A percentile compares a stretch with the other conserved stretches of the same genome.
Evolutionary conservation across 371 early-diverging fungal genomes (phyloP).

Genomic region (Fennellomyces sp.): DNA sequence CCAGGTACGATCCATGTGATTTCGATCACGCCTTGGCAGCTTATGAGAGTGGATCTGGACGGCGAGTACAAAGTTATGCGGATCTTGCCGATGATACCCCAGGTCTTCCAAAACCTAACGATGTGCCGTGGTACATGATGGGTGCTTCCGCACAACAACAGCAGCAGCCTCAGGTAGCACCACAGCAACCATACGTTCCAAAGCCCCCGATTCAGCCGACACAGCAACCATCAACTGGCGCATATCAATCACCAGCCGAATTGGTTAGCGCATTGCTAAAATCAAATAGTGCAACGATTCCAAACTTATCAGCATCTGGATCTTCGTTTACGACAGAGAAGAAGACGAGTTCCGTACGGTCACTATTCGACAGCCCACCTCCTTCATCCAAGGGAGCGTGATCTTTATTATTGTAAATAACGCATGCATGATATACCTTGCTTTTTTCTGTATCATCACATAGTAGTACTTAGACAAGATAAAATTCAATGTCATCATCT

Average conservation of each 20-base stretch:
- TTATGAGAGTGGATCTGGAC: slow-evolving; percentile 21
- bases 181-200: not conserved
- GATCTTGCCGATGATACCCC: slow-evolving; percentile 14
- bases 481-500: too few relatives aligned
- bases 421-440: not conserved
- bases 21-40: slow-evolving; percentile 24
- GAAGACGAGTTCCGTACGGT: not conserved
- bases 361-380: not conserved
- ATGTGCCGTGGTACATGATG: not conserved
- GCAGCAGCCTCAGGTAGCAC: not conserved
- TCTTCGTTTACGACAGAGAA: not conserved
- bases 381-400: not conserved
- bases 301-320: slow-evolving; percentile 3
- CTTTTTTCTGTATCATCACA: too few relatives aligned
- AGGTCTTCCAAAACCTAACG: not conserved
- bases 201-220: not conserved
- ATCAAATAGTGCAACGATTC: not conserved
- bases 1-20: slow-evolving; percentile 8
- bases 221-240: not conserved
- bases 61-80: slow-evolving; percentile 38
- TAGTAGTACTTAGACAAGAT: too few relatives aligned
- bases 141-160: not conserved
- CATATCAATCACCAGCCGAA: not conserved
- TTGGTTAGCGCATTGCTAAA: not conserved
- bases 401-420: not conserved